These are phyloP conservation scores for Trapa incisa DNA, from an alignment of 345 rosid genomes.

Conservation along the genomic window DNA sequence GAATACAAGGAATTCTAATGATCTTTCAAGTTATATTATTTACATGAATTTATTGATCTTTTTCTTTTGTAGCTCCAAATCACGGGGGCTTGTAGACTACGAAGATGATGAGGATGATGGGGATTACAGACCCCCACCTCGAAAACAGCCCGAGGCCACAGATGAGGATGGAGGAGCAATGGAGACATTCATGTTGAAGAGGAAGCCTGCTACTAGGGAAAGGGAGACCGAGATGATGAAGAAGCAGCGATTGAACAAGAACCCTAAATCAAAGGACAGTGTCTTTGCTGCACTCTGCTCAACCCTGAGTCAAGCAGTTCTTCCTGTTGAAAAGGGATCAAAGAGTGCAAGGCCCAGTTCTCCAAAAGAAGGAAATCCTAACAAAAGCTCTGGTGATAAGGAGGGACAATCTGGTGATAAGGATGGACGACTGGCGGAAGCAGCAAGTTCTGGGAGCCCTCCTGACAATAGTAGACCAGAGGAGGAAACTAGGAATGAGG, in stretches of 20 bases:
- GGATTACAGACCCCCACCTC: conserved; percentile 77
- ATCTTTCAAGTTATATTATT: not conserved
- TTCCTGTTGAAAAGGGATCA: conserved; percentile 44
- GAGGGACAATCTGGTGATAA: conserved; percentile 1
- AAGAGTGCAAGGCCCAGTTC: conserved; percentile 16
- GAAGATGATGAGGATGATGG: conserved; percentile 94
- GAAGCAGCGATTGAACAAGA: conserved; percentile 57
- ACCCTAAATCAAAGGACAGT: conserved; percentile 38
- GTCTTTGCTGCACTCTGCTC: conserved; percentile 78
- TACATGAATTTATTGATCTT: not conserved
- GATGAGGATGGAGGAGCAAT: conserved; percentile 58
- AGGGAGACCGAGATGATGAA: conserved; percentile 48
- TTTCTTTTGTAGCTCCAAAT: conserved; percentile 32
- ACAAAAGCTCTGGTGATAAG: conserved; percentile 21
- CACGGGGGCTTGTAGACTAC: conserved; percentile 87
- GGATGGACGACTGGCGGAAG: conserved; percentile 9
- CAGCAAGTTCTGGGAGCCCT: conserved; percentile 22
- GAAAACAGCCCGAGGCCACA: conserved; percentile 43
- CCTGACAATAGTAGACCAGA: conserved; percentile 21
- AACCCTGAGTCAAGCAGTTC: conserved; percentile 76
- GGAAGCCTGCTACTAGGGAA: conserved; percentile 44
- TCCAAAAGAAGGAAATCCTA: conserved; percentile 18
- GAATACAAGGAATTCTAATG: no score
- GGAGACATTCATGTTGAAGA: conserved; percentile 54
- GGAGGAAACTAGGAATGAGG: conserved; percentile 36